These are phyloP conservation scores for Aurinia saxatilis DNA, from an alignment of 345 rosid genomes.

Conservation along the genomic window DNA sequence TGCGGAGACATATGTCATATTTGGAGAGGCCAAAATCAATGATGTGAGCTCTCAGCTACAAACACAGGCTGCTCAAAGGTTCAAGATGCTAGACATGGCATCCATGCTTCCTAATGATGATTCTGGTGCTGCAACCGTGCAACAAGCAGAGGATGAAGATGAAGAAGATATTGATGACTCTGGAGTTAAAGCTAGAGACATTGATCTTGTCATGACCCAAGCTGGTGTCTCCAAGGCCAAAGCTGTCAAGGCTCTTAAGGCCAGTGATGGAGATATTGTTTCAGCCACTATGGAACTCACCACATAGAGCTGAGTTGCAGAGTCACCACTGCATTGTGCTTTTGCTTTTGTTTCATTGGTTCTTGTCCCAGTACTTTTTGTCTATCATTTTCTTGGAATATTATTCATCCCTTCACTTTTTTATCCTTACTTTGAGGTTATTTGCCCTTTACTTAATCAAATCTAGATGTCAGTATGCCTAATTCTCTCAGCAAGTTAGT, in stretches of 20 bases:
- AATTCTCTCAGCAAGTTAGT: too few relatives aligned
- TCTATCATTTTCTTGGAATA: not conserved
- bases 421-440: not conserved
- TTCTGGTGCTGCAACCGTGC: slow-evolving; percentile 30
- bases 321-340: not conserved
- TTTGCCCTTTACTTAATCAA: not conserved
- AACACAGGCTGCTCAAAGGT: slow-evolving; percentile 75
- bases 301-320: slow-evolving; percentile 16
- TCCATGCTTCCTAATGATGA: slow-evolving; percentile 46
- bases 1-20: too few relatives aligned
- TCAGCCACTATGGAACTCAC: slow-evolving; percentile 87
- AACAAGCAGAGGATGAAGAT: slow-evolving; percentile 50
- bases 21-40: slow-evolving; percentile 87
- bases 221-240: slow-evolving; percentile 59
- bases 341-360: not conserved
- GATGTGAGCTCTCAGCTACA: slow-evolving; percentile 77
- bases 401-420: not conserved
- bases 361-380: not conserved
- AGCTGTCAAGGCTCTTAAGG: slow-evolving; percentile 77
- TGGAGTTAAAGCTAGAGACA: slow-evolving; percentile 62
- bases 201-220: slow-evolving; percentile 81
- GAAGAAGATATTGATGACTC: slow-evolving; percentile 69
- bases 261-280: slow-evolving; percentile 64
- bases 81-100: slow-evolving; percentile 37
- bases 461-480: too few relatives aligned